These are phyloP conservation scores for Trichomonascaceae sp. DNA, from an alignment of 1,139 yeast genomes.

Conservation along the genomic window DNA sequence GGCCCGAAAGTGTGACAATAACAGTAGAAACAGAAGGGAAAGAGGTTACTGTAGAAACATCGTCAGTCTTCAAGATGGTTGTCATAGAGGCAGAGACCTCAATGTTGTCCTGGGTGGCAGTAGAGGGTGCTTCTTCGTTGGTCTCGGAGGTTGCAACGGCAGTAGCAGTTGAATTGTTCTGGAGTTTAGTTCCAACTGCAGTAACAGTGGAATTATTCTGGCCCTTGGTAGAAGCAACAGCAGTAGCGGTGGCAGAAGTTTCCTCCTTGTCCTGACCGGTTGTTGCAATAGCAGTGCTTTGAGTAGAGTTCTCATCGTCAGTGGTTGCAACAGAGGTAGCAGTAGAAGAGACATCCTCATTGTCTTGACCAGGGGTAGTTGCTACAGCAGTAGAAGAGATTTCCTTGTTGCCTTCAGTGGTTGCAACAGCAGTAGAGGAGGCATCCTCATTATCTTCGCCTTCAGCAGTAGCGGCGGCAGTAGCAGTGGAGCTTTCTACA, in stretches of 20 bases:
- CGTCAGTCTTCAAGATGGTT: background rate
- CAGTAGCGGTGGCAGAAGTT: conserved; percentile 3
- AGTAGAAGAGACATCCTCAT: no score
- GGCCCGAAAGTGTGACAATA: conserved; percentile 13
- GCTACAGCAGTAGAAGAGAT: conserved; percentile 1
- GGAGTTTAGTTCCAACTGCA: no score
- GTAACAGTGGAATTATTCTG: no score
- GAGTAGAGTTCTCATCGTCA: no score
- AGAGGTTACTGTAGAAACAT: conserved; percentile 1
- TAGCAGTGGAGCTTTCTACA: conserved; percentile 3
- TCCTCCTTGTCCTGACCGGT: background rate
- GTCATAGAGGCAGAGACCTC: background rate
- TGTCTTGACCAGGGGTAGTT: conserved; percentile 11
- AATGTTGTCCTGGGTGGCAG: background rate
- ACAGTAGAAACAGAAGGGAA: conserved; percentile 9
- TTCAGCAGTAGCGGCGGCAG: conserved; percentile 5
- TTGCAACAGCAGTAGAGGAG: conserved; percentile 5
- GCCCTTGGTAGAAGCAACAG: no score
- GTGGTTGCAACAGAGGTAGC: conserved; percentile 1
- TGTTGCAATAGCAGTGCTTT: no score
- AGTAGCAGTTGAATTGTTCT: no score
- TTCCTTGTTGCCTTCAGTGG: background rate
- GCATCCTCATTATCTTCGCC: background rate
- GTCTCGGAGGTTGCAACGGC: no score
- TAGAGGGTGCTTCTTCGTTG: no score